Percentiles rank a stretch among this genome's conserved stretches.
These are phyloP conservation scores for Pichia thaimueangensis DNA, from an alignment of 805 yeast genomes.

Conservation along the genomic window DNA sequence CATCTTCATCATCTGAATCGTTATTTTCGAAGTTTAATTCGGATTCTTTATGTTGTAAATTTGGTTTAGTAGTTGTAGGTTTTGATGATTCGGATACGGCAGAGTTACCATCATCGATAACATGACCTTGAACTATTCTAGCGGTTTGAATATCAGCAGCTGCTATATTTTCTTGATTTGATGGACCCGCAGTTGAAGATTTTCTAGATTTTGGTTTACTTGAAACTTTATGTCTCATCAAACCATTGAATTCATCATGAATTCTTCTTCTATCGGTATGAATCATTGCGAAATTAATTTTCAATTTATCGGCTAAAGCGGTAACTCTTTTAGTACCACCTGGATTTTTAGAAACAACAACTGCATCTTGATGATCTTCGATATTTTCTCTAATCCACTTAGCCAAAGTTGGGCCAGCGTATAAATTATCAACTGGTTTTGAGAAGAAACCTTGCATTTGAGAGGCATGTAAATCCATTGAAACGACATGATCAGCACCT, in stretches of 20 bases:
- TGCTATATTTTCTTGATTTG: constrained; percentile 58
- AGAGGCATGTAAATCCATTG: constrained; percentile 94
- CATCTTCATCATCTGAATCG: constrained; percentile 87
- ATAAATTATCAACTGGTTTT: constrained; percentile 93
- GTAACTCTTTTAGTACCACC: constrained; percentile 99
- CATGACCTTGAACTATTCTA: constrained; percentile 93
- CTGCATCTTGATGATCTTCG: constrained; percentile 78
- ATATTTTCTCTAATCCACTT: constrained; percentile 92
- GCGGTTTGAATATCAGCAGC: constrained; percentile 89
- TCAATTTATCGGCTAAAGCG: constrained; percentile 92
- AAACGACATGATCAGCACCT: constrained; percentile 97
- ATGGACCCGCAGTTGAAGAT: constrained; percentile 21
- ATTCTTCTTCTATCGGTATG: constrained; percentile 95
- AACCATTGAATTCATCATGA: constrained; percentile 46
- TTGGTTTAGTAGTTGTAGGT: constrained; percentile 15
- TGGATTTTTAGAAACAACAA: constrained; percentile 97
- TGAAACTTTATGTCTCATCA: constrained; percentile 37
- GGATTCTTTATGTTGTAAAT: constrained; percentile 21
- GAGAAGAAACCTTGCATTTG: constrained; percentile 99
- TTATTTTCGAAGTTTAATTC: constrained; percentile 53
- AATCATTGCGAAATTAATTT: constrained; percentile 97
- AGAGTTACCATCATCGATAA: constrained; percentile 65
- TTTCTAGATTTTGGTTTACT: constrained; percentile 37
- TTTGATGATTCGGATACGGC: constrained; percentile 6
- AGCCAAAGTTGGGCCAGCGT: constrained; percentile 94